Base-by-base conservation (phyloP, 2,329 filamentous ascomycete species). In the Arachnomyces sp. region DNA sequence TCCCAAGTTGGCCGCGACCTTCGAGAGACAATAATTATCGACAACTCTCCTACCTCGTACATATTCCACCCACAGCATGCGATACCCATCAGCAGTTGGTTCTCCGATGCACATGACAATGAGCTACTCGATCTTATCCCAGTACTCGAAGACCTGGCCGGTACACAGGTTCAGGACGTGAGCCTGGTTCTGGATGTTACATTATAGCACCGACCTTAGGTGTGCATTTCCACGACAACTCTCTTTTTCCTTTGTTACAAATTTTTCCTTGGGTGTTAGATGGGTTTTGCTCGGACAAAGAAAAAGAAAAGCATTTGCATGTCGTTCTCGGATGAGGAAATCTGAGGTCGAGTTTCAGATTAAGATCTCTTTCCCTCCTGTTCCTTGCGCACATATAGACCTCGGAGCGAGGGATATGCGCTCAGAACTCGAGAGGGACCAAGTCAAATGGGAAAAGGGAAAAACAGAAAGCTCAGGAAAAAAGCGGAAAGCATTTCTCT, bases 51-150 rank as follows among this genome's bases (percentile, higher is more conserved):
- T 2, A 98, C 92, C 3, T 96, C 90, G 9, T 98, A 98, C 71
- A 96, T 98, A 56, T 98, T 98, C 76, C 92, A 98, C 62, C 92
- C 92, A 16, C 90, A 98, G 70, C 92, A 98, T 63, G 92, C 92
- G 45, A 90, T 98, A 36, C 92, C 92, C 17, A 98, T 98, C 69
- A 95, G 89, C 77, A 96, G 90, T 74, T 98, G 92, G 92, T 98
- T 98, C 71, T 95, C 89, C 51, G 92, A 98, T 68, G 92, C 92
- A 46, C 92, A 98, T 67, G 92, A 98, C 71, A 98, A 98, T 67
- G 92, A 98, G 74, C 76, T 98, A 47, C 75, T 98, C 57, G 92
- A 98, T 63, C 73, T 98, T 55, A 96, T 98, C 63, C 92, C 92
- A 39, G 92, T 98, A 55, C 86, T 98, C 51, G 92, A 98, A 74